Conservation (phyloP, 306 rosid genomes). For the Leucaena leucocephala region DNA sequence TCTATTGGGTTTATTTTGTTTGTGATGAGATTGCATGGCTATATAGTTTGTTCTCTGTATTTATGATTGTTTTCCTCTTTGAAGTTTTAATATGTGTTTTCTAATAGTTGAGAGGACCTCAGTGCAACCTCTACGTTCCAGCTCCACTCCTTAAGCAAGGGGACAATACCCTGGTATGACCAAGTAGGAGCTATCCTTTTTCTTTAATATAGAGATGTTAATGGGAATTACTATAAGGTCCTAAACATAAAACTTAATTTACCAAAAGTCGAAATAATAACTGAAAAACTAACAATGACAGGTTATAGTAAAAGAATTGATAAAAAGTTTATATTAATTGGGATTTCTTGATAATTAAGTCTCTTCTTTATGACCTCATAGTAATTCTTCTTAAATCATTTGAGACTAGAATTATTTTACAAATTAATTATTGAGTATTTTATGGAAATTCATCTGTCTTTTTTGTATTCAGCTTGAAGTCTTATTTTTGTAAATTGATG, state of each 20-base stretch:
- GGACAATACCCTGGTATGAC: constrained; percentile 72
- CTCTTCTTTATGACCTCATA: too few species aligned
- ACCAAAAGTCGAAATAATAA: too few species aligned
- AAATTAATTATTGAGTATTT: constrained; percentile 15
- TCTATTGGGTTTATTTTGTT: constrained; percentile 23
- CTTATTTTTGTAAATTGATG: constrained; percentile 9
- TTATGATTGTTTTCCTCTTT: constrained; percentile 9
- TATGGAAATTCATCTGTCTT: constrained; percentile 19
- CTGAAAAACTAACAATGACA: too few species aligned
- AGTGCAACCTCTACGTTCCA: constrained; percentile 90
- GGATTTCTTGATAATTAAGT: too few species aligned
- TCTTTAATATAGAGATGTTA: not conserved
- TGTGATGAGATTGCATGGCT: constrained; percentile 15
- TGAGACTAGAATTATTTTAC: not conserved
- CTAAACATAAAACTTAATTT: too few species aligned
- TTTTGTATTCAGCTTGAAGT: not conserved
- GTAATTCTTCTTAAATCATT: not conserved
- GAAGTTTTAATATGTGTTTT: constrained; percentile 29
- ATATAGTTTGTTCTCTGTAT: constrained; percentile 5
- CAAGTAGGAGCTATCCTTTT: constrained; percentile 5
- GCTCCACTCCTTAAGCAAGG: constrained; percentile 79
- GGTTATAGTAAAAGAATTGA: too few species aligned
- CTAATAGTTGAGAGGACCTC: constrained; percentile 79
- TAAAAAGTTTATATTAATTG: too few species aligned
- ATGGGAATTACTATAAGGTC: too few species aligned